Conservation (phyloP, 306 rosid genomes). For the Cucumis hystrix region DNA sequence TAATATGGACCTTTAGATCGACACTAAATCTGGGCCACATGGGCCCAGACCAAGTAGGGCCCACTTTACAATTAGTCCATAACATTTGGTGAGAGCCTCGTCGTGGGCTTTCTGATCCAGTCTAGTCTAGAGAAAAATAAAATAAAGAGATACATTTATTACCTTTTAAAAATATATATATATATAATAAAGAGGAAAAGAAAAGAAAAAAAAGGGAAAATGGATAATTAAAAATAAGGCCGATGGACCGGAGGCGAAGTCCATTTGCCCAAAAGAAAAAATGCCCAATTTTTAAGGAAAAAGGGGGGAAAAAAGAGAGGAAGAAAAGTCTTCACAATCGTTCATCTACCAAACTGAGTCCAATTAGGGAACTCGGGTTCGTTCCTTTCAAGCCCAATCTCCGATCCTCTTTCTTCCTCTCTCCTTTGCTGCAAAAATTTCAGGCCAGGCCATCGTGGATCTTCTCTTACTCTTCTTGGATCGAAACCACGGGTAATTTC, state of each 20-base stretch:
- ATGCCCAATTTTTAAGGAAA: neutral
- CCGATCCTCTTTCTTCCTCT: slow-evolving; percentile 25
- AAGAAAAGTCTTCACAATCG: slow-evolving; percentile 3
- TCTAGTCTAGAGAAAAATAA: neutral
- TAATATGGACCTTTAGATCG: neutral
- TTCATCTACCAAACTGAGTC: slow-evolving; percentile 32
- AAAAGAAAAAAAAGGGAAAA: neutral
- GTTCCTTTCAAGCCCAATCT: slow-evolving; percentile 68
- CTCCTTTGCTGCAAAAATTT: slow-evolving; percentile 29
- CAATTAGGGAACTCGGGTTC: slow-evolving; percentile 77
- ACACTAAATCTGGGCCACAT: neutral
- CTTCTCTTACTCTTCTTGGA: neutral
- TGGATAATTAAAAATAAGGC: neutral
- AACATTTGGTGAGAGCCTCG: slow-evolving; percentile 24
- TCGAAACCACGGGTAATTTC: slow-evolving; percentile 17
- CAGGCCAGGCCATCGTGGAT: slow-evolving; percentile 14
- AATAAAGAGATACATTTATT: neutral
- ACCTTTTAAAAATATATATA: neutral
- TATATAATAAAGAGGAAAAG: no score
- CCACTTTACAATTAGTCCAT: slow-evolving; percentile 12
- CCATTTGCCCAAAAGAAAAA: neutral
- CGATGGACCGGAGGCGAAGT: slow-evolving; percentile 2
- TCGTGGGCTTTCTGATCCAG: slow-evolving; percentile 10
- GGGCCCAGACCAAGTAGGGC: slow-evolving; percentile 8
- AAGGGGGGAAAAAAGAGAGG: neutral